Conservation (phyloP, 495 filamentous ascomycete genomes). For the Tirmania nivea region DNA sequence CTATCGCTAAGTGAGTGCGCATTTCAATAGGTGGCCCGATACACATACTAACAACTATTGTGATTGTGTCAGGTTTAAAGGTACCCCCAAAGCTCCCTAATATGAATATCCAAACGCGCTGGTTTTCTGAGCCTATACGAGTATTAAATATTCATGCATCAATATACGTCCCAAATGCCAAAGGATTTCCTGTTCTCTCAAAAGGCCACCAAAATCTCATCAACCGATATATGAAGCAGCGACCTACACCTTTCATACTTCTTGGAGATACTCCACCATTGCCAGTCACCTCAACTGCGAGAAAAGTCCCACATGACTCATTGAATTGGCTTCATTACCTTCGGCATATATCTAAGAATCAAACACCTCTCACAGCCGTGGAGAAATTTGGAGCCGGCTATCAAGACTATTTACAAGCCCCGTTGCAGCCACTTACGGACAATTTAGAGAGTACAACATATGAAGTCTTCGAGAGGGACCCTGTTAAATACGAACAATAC, state of each 20-base stretch:
- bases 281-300: constrained; percentile 1
- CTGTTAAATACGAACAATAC: constrained; percentile 94
- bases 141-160: constrained; percentile 45
- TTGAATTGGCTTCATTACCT: constrained; percentile 61
- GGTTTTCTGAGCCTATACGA: constrained; percentile 82
- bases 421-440: constrained; percentile 81
- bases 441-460: constrained; percentile 95
- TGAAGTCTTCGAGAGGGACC: constrained; percentile 96
- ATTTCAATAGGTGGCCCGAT: no score
- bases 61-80: constrained; percentile 27
- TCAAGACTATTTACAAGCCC: constrained; percentile 89
- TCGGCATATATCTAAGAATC: constrained; percentile 59
- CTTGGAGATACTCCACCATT: constrained; percentile 12
- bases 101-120: constrained; percentile 54
- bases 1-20: constrained; percentile 62
- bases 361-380: constrained; percentile 39
- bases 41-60: no score
- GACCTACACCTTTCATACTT: constrained; percentile 16
- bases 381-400: constrained; percentile 56
- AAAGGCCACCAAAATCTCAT: constrained; percentile 62
- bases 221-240: constrained; percentile 44
- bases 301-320: constrained; percentile 25
- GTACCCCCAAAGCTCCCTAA: constrained; percentile 47
- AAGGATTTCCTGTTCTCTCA: constrained; percentile 63
- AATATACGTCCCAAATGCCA: constrained; percentile 54